A percentile compares a stretch with the other conserved stretches of the same genome.
phyloP scores from a whole-genome alignment of 2,329 filamentous ascomycete species.

The Fusarium chlamydosporum region DNA sequence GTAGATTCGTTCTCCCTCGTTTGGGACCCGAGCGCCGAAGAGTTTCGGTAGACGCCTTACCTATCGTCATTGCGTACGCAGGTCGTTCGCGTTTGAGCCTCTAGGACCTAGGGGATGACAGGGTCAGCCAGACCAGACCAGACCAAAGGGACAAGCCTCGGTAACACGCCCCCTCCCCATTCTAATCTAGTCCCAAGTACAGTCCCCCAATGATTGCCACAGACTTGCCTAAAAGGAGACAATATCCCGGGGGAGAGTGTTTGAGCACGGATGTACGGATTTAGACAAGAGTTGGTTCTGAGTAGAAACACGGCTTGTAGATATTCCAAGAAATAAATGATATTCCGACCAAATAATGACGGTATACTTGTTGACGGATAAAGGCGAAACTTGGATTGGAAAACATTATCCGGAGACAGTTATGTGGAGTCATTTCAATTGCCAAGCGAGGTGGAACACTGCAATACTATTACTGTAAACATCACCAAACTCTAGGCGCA shows the following conservation, averaged over 20 bases:
- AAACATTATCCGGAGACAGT: background rate
- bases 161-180: constrained; percentile 17
- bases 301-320: constrained; percentile 1
- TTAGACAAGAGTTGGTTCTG: constrained; percentile 14
- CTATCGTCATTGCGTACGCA: constrained; percentile 1
- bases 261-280: constrained; percentile 32
- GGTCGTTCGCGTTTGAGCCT: constrained; percentile 23
- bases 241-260: constrained; percentile 29
- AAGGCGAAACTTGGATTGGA: constrained; percentile 20
- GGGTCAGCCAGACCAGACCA: background rate
- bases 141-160: constrained; percentile 37
- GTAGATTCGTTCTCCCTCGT: constrained; percentile 18
- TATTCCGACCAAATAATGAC: background rate
- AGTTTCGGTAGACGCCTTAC: constrained; percentile 36
- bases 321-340: background rate
- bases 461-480: background rate
- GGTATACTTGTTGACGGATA: background rate
- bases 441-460: constrained; percentile 10
- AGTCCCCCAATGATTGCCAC: constrained; percentile 14
- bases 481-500: background rate
- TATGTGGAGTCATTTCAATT: constrained; percentile 2
- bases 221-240: constrained; percentile 38
- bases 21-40: constrained; percentile 36
- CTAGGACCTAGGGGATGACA: constrained; percentile 43
- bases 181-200: background rate